Conservation (phyloP, 805 yeast genomes). For the Yamadazyma laniorum region DNA sequence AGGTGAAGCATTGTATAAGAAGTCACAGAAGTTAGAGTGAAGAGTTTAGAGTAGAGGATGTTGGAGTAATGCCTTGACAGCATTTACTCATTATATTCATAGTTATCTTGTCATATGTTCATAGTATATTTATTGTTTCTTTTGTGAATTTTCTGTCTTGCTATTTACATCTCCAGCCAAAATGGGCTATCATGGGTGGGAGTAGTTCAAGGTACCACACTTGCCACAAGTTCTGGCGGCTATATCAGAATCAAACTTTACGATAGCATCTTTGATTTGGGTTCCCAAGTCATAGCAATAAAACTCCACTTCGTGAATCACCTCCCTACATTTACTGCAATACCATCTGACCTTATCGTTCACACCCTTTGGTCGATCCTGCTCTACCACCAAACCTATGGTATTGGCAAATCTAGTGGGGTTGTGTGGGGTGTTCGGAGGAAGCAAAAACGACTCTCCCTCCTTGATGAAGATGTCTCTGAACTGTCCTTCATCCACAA, state of each 20-base stretch:
- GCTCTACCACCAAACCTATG: constrained; percentile 88
- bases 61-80: too few species aligned
- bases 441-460: constrained; percentile 86
- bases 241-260: constrained; percentile 61
- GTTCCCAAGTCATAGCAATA: constrained; percentile 82
- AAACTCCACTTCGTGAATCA: constrained; percentile 68
- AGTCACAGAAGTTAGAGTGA: constrained; percentile 6
- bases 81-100: too few species aligned
- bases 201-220: constrained; percentile 72
- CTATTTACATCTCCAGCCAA: too few species aligned
- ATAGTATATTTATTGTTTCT: background rate
- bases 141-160: background rate
- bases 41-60: background rate
- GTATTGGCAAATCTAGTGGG: constrained; percentile 86
- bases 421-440: constrained; percentile 82
- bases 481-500: constrained; percentile 70
- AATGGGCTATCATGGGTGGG: too few species aligned
- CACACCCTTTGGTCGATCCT: constrained; percentile 74
- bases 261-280: constrained; percentile 81
- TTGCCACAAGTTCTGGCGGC: constrained; percentile 66
- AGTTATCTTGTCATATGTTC: background rate
- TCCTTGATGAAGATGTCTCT: constrained; percentile 72
- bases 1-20: constrained; percentile 36
- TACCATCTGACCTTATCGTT: constrained; percentile 86
- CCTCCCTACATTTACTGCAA: constrained; percentile 63